Percentiles rank a stretch among this genome's conserved stretches.
phyloP scores from a whole-genome alignment of 208 protist species.

The Vickermania ingenoplastis region DNA sequence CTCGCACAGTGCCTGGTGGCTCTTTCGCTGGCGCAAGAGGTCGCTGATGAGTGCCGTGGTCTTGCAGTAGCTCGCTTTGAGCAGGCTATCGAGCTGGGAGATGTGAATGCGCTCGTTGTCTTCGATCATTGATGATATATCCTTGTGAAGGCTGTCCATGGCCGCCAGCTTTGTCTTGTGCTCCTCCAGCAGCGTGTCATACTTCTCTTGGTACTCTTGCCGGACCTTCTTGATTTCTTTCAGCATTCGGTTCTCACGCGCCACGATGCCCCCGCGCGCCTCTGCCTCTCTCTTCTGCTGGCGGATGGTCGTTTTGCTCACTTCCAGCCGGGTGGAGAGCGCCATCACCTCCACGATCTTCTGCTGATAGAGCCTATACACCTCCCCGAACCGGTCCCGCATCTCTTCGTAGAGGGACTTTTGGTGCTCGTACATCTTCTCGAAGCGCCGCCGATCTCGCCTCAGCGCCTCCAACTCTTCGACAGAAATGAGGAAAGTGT shows the following conservation, averaged over 20 bases:
- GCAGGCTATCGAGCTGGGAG: conserved; percentile 64
- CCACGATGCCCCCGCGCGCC: conserved; percentile 65
- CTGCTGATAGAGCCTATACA: conserved; percentile 65
- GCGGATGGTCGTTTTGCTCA: conserved; percentile 84
- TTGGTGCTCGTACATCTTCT: conserved; percentile 88
- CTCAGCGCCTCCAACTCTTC: conserved; percentile 46
- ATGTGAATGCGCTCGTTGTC: conserved; percentile 60
- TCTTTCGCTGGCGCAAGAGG: conserved; percentile 59
- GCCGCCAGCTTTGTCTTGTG: conserved; percentile 53
- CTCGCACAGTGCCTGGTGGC: conserved; percentile 65
- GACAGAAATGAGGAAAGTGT: conserved; percentile 30
- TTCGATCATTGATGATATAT: conserved; percentile 52
- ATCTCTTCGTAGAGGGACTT: conserved; percentile 76
- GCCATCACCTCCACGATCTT: conserved; percentile 85
- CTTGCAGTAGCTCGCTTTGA: conserved; percentile 79
- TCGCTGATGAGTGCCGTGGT: conserved; percentile 80
- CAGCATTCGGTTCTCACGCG: conserved; percentile 67
- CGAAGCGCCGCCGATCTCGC: conserved; percentile 64
- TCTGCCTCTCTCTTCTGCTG: conserved; percentile 86
- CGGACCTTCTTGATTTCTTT: conserved; percentile 55
- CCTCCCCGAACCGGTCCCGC: conserved; percentile 56
- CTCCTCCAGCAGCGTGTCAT: conserved; percentile 37
- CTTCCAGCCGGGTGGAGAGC: conserved; percentile 78
- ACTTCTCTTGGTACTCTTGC: conserved; percentile 50
- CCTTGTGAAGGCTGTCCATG: conserved; percentile 65